Evolutionary conservation across 2,329 filamentous ascomycete species (phyloP).

Genomic region (Neurospora sp.): DNA sequence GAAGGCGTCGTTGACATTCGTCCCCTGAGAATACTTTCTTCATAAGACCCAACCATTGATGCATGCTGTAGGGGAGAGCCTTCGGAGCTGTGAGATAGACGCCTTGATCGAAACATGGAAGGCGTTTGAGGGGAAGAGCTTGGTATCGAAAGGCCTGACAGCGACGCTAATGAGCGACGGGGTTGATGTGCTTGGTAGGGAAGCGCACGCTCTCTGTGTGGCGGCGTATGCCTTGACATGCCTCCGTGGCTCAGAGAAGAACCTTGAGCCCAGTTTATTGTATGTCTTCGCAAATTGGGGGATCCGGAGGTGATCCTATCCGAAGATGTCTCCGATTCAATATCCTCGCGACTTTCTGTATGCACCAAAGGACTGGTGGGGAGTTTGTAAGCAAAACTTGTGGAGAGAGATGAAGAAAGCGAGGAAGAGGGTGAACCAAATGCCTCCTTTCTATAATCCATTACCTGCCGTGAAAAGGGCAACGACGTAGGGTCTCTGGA

Average conservation of each 20-base stretch:
- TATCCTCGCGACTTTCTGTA: constrained; percentile 73
- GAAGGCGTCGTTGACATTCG: constrained; percentile 96
- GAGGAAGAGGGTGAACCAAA: constrained; percentile 44
- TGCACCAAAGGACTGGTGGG: constrained; percentile 90
- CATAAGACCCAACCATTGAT: constrained; percentile 95
- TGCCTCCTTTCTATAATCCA: constrained; percentile 25
- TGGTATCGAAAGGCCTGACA: constrained; percentile 33
- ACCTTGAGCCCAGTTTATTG: constrained; percentile 53
- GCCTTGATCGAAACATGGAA: constrained; percentile 42
- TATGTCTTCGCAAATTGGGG: constrained; percentile 51
- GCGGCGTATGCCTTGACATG: constrained; percentile 24
- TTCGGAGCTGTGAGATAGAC: constrained; percentile 65
- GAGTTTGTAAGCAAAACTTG: constrained; percentile 73
- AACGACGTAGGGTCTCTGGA: constrained; percentile 37
- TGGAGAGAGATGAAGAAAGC: constrained; percentile 61
- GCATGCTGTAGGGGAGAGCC: constrained; percentile 73
- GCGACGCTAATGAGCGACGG: constrained; percentile 60
- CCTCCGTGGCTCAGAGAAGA: constrained; percentile 18
- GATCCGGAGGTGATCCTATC: constrained; percentile 41
- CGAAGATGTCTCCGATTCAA: constrained; percentile 19
- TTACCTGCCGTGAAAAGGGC: constrained; percentile 27
- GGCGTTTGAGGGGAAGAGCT: constrained; percentile 40
- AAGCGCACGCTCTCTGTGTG: constrained; percentile 48
- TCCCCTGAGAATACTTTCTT: constrained; percentile 89
- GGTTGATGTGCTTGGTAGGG: constrained; percentile 73